Evolutionary conservation across 805 yeast species (phyloP).

Genomic region (Yarrowia sp.): DNA sequence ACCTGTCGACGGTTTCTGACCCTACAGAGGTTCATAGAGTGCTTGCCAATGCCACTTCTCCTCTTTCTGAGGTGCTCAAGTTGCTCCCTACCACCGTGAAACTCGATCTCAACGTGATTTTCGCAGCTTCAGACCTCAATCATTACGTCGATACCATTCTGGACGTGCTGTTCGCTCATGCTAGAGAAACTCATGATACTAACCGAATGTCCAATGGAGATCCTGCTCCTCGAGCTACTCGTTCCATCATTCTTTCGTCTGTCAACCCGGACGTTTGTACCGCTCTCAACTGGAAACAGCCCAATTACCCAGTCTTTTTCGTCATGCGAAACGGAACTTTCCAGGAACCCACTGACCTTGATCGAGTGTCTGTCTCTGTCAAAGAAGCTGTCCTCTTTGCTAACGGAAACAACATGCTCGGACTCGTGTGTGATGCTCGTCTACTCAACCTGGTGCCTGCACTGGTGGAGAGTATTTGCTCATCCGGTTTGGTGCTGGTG

Average conservation of each 20-base stretch:
- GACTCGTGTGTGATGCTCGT: slow-evolving; percentile 66
- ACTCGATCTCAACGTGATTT: slow-evolving; percentile 31
- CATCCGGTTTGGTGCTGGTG: slow-evolving; percentile 80
- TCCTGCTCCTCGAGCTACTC: slow-evolving; percentile 35
- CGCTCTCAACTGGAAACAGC: slow-evolving; percentile 96
- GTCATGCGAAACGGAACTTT: slow-evolving; percentile 53
- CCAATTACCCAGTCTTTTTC: slow-evolving; percentile 92
- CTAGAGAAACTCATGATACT: slow-evolving; percentile 43
- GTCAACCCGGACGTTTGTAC: slow-evolving; percentile 89
- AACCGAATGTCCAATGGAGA: slow-evolving; percentile 27
- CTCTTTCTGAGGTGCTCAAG: slow-evolving; percentile 58
- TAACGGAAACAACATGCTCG: slow-evolving; percentile 76
- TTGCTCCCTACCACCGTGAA: slow-evolving; percentile 59
- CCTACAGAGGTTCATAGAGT: slow-evolving; percentile 45
- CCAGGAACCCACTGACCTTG: slow-evolving; percentile 35
- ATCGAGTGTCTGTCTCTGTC: slow-evolving; percentile 52
- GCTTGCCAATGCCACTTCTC: slow-evolving; percentile 51
- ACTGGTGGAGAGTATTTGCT: slow-evolving; percentile 68
- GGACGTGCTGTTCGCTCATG: slow-evolving; percentile 72
- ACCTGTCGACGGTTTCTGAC: slow-evolving; percentile 30
- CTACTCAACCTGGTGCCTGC: slow-evolving; percentile 72
- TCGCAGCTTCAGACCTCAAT: slow-evolving; percentile 54
- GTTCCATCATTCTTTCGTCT: slow-evolving; percentile 81
- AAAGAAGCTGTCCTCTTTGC: slow-evolving; percentile 84
- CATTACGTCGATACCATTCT: slow-evolving; percentile 72